Base-by-base conservation (phyloP, 768 basidiomycete species). In the Amanita molliuscula region DNA sequence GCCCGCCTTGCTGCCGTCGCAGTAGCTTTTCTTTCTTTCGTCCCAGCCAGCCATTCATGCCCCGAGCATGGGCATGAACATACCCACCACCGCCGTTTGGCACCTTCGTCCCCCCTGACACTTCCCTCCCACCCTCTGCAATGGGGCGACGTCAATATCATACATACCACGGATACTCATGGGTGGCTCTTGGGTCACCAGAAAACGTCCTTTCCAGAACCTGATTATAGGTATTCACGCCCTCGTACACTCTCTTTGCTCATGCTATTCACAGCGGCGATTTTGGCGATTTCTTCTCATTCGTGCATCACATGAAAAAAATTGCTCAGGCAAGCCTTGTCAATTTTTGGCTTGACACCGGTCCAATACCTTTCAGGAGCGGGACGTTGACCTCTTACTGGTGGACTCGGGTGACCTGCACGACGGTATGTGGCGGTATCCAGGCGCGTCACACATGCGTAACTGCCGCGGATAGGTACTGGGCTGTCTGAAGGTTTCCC, bases 91-190 rank as follows among this genome's bases (percentile, higher is more conserved):
- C 67, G 62, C 51, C 68, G 73, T 47, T 66, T 68, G 45, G 62
- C 65, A 45, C 72, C 76, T 0, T 63, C 70, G 41, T 55, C 65
- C 11, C 66, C 66, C 11, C 62, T 82, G 28, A 67, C 78, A 0
- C 71, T 71, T 15, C 90, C 90, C 3, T 74, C 75, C 49, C 70
- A 81, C 16, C 75, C 78, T 20, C 72, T 95, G 11, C 76, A 78
- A 46, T 93, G 91, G 92, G 81, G 84, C n/a, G 88, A 93, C 58
- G 73, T 94, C 60, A 94, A 94, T 60, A 76, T 93, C 58, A 74
- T 93, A 41, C 81, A 84, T 58, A 93, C 89, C 2, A 93, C 92
- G 0, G 90, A 93, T 62, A 86, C 78, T 34, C 83, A 87, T 66
- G 68, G 72, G 34, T 69, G 72, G 69, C 68, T 94, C 3, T 72